Conservation (phyloP, 768 basidiomycete species). For the Suillus ampliporus region DNA sequence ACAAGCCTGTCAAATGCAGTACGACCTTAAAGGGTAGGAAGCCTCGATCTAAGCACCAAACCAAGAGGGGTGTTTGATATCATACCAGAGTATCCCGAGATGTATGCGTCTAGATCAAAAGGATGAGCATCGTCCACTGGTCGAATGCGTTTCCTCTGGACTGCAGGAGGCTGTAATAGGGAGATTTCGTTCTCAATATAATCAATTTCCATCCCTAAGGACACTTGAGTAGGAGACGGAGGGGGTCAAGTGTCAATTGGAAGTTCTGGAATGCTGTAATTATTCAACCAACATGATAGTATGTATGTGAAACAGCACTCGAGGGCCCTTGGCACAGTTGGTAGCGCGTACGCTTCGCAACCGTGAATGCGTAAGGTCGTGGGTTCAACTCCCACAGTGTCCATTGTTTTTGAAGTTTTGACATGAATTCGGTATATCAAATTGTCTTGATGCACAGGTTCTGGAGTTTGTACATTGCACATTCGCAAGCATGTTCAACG, state of each 20-base stretch:
- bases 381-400: slow-evolving; percentile 42
- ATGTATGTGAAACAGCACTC: not conserved
- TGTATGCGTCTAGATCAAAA: slow-evolving; percentile 85
- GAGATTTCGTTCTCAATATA: slow-evolving; percentile 31
- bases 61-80: not conserved
- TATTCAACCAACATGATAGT: too few species aligned
- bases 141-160: slow-evolving; percentile 37
- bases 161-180: slow-evolving; percentile 17
- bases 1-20: slow-evolving; percentile 77
- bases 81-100: slow-evolving; percentile 75
- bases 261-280: not conserved
- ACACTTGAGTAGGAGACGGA: not conserved
- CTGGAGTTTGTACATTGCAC: too few species aligned
- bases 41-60: slow-evolving; percentile 10
- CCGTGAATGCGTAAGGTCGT: slow-evolving; percentile 36
- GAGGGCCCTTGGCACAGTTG: slow-evolving; percentile 41
- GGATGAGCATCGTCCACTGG: slow-evolving; percentile 81
- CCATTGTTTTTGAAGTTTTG: slow-evolving; percentile 24
- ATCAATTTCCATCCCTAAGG: slow-evolving; percentile 37
- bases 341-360: slow-evolving; percentile 41
- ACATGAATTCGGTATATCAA: too few species aligned
- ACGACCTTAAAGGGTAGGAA: slow-evolving; percentile 54
- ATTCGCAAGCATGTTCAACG: too few species aligned
- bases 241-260: not conserved
- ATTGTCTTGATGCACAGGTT: too few species aligned